Conservation (phyloP, 306 rosid genomes). For the Hylodesmum podocarpum region DNA sequence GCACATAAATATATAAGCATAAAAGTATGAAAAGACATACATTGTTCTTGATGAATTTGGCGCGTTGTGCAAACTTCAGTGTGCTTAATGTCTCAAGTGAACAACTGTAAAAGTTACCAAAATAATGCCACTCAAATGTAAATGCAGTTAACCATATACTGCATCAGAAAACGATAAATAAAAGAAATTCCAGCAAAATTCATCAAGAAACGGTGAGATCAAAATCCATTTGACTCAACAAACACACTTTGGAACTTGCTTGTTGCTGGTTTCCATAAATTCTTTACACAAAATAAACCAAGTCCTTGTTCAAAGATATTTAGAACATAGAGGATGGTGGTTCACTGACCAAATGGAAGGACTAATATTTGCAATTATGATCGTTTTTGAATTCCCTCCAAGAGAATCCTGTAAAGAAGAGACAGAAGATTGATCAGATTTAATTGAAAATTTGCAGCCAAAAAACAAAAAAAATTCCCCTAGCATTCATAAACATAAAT, state of each 20-base stretch:
- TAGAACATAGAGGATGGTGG: slow-evolving; percentile 23
- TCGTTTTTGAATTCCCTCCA: slow-evolving; percentile 94
- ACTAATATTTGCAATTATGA: slow-evolving; percentile 86
- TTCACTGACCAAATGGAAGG: slow-evolving; percentile 86
- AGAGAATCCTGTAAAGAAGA: slow-evolving; percentile 84
- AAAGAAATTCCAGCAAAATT: background rate
- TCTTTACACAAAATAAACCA: slow-evolving; percentile 1
- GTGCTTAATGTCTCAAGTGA: slow-evolving; percentile 98
- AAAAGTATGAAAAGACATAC: slow-evolving; percentile 44
- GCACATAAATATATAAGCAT: slow-evolving; percentile 1
- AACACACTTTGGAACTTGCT: background rate
- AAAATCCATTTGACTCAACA: background rate
- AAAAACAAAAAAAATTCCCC: background rate
- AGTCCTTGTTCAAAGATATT: slow-evolving; percentile 12
- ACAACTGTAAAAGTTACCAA: slow-evolving; percentile 64
- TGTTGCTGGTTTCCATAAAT: background rate
- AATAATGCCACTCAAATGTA: slow-evolving; percentile 8
- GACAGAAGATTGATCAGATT: slow-evolving; percentile 18
- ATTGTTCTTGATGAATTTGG: slow-evolving; percentile 91
- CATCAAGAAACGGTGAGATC: background rate
- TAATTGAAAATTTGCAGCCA: background rate
- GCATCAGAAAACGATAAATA: background rate
- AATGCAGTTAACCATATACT: slow-evolving; percentile 1
- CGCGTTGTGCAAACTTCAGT: slow-evolving; percentile 95
- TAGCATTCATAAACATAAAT: background rate